phyloP scores from a whole-genome alignment of 2,329 filamentous ascomycete species.

The Sporothrix variecibatus region DNA sequence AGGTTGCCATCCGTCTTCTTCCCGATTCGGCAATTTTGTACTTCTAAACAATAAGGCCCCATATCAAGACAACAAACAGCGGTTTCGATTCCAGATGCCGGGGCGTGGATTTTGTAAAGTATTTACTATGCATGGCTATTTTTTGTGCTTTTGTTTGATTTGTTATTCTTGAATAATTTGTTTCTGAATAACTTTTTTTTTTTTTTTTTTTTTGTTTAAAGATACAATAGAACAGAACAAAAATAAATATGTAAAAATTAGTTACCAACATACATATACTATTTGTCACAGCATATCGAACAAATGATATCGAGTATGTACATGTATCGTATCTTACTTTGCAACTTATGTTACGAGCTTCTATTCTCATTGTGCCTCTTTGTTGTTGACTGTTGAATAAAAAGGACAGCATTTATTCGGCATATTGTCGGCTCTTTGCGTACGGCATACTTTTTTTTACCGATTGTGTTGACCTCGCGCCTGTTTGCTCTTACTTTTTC shows the following conservation, averaged over 20 bases:
- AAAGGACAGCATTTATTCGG: not conserved
- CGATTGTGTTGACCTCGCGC: not conserved
- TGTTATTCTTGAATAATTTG: not conserved
- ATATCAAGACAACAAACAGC: not conserved
- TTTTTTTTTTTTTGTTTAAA: not conserved
- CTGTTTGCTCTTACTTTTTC: not conserved
- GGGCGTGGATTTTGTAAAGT: not conserved
- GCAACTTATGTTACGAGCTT: not conserved
- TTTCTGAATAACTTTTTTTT: not conserved
- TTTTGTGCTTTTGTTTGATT: not conserved
- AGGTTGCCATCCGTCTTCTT: not conserved
- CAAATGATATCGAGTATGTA: not conserved
- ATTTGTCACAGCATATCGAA: not conserved
- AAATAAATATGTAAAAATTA: too few species aligned
- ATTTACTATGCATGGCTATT: not conserved
- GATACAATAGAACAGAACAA: too few species aligned
- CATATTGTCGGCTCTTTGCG: not conserved
- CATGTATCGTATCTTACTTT: not conserved
- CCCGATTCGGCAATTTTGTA: not conserved
- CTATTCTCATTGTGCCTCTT: not conserved
- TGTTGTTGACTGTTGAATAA: not conserved
- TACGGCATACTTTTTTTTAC: not conserved
- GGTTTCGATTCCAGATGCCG: not conserved
- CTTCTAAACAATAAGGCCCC: not conserved
- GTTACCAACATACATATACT: too few species aligned